Conservation (phyloP, 257 asterid species). For the Solanum piurae region DNA sequence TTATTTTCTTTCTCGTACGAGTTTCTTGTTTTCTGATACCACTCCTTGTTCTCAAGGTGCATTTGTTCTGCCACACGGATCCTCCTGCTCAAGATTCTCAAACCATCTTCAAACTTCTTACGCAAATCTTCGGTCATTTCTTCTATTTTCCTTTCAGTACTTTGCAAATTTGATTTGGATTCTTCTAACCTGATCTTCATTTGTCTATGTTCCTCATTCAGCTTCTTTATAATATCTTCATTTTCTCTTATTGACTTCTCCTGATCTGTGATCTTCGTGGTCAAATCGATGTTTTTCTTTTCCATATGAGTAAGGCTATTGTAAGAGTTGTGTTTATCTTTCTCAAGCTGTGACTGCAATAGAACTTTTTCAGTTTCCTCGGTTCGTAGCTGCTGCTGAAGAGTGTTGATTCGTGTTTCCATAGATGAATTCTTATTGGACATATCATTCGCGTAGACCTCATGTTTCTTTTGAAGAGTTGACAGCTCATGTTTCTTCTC, state of each 20-base stretch:
- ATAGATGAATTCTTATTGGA: slow-evolving; percentile 2
- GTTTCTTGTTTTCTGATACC: slow-evolving; percentile 42
- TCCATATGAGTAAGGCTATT: slow-evolving; percentile 18
- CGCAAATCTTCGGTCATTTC: slow-evolving; percentile 60
- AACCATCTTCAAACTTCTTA: slow-evolving; percentile 58
- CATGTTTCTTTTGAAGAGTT: not conserved
- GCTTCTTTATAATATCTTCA: not conserved
- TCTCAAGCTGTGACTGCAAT: slow-evolving; percentile 19
- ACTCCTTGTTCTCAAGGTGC: slow-evolving; percentile 65
- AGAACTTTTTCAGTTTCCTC: slow-evolving; percentile 10
- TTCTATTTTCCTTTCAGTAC: slow-evolving; percentile 49
- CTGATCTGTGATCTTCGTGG: slow-evolving; percentile 22
- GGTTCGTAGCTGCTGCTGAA: slow-evolving; percentile 16
- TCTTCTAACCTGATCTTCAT: not conserved
- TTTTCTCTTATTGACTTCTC: slow-evolving; percentile 4
- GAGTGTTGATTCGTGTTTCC: not conserved
- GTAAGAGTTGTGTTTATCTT: slow-evolving; percentile 13
- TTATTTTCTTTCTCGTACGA: slow-evolving; percentile 27
- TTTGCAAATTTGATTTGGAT: slow-evolving; percentile 29
- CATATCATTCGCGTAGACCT: slow-evolving; percentile 2
- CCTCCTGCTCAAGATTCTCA: slow-evolving; percentile 61
- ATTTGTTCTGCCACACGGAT: slow-evolving; percentile 82
- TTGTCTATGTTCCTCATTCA: slow-evolving; percentile 19
- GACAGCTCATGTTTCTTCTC: slow-evolving; percentile 26
- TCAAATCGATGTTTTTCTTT: slow-evolving; percentile 28